A percentile compares a stretch with the other conserved stretches of the same genome.
These are phyloP conservation scores for Tillandsia leiboldiana DNA, from an alignment of 176 grass and related monocot genomes.

Conservation along the genomic window DNA sequence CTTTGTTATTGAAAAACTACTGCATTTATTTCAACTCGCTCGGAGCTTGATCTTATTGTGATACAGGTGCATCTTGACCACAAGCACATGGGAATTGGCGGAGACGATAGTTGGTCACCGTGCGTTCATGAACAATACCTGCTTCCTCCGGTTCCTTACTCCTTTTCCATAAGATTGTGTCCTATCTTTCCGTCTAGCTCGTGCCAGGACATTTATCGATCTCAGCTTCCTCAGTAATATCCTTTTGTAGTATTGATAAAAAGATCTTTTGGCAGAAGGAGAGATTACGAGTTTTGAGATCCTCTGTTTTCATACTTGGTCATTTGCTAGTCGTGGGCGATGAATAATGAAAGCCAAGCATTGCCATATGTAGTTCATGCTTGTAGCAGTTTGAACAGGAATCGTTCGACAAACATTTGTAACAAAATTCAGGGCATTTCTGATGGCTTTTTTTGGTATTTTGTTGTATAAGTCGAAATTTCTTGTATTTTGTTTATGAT, in stretches of 20 bases:
- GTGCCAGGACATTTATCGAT: constrained; percentile 58
- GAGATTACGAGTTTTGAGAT: neutral
- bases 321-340: no score
- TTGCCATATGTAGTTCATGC: no score
- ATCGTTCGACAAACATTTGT: neutral
- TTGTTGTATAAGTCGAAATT: neutral
- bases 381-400: no score
- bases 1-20: no score
- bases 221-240: constrained; percentile 27
- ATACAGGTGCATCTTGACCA: constrained; percentile 87
- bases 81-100: constrained; percentile 80
- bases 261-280: neutral
- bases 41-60: neutral
- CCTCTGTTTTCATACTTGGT: neutral
- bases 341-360: no score
- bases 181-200: constrained; percentile 44
- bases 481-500: neutral
- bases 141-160: constrained; percentile 45
- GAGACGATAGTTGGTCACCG: constrained; percentile 87
- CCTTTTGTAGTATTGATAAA: neutral
- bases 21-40: neutral
- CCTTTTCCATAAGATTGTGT: constrained; percentile 57
- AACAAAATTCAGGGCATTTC: neutral
- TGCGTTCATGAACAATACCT: constrained; percentile 70
- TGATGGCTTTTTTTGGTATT: neutral